phyloP scores from a whole-genome alignment of 495 filamentous ascomycete genomes.

The Sphaerosporella brunnea region DNA sequence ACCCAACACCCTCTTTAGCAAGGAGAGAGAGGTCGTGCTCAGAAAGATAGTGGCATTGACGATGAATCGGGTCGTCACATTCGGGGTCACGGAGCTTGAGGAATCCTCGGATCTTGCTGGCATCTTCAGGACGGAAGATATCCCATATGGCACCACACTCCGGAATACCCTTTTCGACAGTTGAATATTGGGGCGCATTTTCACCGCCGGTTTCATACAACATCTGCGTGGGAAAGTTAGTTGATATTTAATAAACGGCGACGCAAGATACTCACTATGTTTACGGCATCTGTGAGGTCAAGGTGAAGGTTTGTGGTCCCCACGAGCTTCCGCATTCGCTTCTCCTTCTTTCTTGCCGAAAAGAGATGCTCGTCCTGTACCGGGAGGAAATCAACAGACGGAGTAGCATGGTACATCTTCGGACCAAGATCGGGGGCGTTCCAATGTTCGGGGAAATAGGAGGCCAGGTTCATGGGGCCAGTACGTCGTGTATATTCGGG shows the following conservation, averaged over 20 bases:
- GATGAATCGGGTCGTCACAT: slow-evolving; percentile 25
- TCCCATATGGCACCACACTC: slow-evolving; percentile 27
- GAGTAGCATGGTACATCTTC: slow-evolving; percentile 26
- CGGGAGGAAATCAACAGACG: slow-evolving; percentile 22
- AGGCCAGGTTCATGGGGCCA: slow-evolving; percentile 21
- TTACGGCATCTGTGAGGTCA: slow-evolving; percentile 27
- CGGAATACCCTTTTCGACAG: slow-evolving; percentile 14
- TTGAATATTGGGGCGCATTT: slow-evolving; percentile 4
- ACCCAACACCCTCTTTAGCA: slow-evolving; percentile 8
- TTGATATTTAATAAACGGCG: too few species aligned
- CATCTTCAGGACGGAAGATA: slow-evolving; percentile 23
- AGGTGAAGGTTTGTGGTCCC: slow-evolving; percentile 27
- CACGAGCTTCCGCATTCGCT: slow-evolving; percentile 3
- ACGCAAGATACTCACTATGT: too few species aligned
- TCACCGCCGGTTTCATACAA: slow-evolving; percentile 19
- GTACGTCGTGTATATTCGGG: slow-evolving; percentile 21
- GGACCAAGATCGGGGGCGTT: slow-evolving; percentile 25
- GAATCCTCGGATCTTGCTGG: slow-evolving; percentile 15
- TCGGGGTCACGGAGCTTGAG: slow-evolving; percentile 8
- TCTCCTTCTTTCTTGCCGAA: background rate
- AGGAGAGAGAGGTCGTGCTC: slow-evolving; percentile 18
- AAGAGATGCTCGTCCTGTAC: background rate
- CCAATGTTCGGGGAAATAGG: slow-evolving; percentile 14
- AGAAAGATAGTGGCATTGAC: slow-evolving; percentile 25
- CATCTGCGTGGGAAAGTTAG: too few species aligned